Percentiles rank a stretch among this genome's conserved stretches.
These are phyloP conservation scores for Ascodesmis nigricans DNA, from an alignment of 495 filamentous ascomycete species.

Conservation along the genomic window DNA sequence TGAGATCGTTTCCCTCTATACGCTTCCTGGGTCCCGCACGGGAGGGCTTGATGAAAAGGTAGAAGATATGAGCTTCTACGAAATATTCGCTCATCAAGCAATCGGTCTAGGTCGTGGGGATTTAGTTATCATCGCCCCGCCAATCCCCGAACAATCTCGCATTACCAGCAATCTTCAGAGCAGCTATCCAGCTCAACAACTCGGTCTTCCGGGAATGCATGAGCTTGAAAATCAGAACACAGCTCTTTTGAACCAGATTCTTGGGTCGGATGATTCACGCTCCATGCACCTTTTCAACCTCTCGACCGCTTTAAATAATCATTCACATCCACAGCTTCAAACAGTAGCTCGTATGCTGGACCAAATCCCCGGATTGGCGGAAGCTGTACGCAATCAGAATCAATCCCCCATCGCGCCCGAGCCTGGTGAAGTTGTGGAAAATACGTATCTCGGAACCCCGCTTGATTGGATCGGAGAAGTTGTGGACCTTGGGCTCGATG, in stretches of 20 bases:
- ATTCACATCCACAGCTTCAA: constrained; percentile 13
- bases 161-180: too few species aligned
- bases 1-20: constrained; percentile 21
- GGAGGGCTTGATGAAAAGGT: constrained; percentile 25
- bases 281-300: too few species aligned
- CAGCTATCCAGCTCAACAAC: too few species aligned
- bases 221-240: too few species aligned
- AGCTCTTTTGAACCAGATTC: too few species aligned
- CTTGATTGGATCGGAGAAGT: constrained; percentile 36
- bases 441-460: too few species aligned
- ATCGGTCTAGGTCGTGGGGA: constrained; percentile 28
- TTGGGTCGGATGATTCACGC: too few species aligned
- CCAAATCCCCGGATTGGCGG: constrained; percentile 10
- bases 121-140: constrained; percentile 29
- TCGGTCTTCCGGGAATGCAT: too few species aligned
- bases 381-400: too few species aligned
- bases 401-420: too few species aligned
- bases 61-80: constrained; percentile 37
- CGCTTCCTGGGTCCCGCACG: constrained; percentile 23
- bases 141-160: too few species aligned
- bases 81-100: constrained; percentile 27
- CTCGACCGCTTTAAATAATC: constrained; percentile 14
- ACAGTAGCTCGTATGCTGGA: constrained; percentile 13
- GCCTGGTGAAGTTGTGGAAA: too few species aligned
- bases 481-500: constrained; percentile 32